Conservation (phyloP, 2,329 filamentous ascomycete species). For the Rhexocercosporidium sp. region DNA sequence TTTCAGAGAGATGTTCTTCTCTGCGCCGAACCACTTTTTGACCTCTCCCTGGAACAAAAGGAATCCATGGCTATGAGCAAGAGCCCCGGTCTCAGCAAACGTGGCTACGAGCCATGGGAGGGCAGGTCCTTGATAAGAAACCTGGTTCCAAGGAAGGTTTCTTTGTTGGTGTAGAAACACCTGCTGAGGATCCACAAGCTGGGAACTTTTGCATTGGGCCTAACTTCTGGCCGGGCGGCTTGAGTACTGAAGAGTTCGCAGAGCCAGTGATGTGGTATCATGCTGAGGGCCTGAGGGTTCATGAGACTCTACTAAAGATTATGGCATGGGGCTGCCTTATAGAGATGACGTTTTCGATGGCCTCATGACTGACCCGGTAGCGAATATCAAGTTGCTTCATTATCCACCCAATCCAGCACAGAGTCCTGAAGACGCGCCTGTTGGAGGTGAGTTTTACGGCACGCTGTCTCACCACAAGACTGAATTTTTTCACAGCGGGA, state of each 20-base stretch:
- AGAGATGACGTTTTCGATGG: slow-evolving; percentile 50
- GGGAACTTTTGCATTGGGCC: slow-evolving; percentile 46
- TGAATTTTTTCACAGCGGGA: slow-evolving; percentile 39
- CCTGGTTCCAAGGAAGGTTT: slow-evolving; percentile 36
- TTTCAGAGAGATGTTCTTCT: slow-evolving; percentile 48
- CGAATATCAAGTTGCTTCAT: slow-evolving; percentile 51
- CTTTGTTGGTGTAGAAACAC: slow-evolving; percentile 47
- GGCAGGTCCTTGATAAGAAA: slow-evolving; percentile 45
- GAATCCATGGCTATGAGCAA: slow-evolving; percentile 44
- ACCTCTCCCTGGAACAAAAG: slow-evolving; percentile 52
- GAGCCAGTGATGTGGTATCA: slow-evolving; percentile 48
- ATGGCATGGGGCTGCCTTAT: slow-evolving; percentile 49
- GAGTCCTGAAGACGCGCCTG: background rate
- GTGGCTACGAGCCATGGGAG: slow-evolving; percentile 52
- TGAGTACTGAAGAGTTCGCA: slow-evolving; percentile 44
- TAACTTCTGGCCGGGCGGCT: slow-evolving; percentile 48
- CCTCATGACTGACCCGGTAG: slow-evolving; percentile 45
- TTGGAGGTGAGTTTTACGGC: background rate
- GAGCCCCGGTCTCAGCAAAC: slow-evolving; percentile 45
- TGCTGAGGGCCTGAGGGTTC: slow-evolving; percentile 43
- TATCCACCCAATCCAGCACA: slow-evolving; percentile 46
- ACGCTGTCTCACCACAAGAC: no score
- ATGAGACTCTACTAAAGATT: slow-evolving; percentile 46
- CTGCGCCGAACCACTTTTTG: slow-evolving; percentile 51
- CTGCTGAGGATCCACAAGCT: slow-evolving; percentile 43